Evolutionary conservation across 2,329 filamentous ascomycete species (phyloP), one percentile per base, ranked within the genome.

Genomic region (Beauveria varroae): DNA sequence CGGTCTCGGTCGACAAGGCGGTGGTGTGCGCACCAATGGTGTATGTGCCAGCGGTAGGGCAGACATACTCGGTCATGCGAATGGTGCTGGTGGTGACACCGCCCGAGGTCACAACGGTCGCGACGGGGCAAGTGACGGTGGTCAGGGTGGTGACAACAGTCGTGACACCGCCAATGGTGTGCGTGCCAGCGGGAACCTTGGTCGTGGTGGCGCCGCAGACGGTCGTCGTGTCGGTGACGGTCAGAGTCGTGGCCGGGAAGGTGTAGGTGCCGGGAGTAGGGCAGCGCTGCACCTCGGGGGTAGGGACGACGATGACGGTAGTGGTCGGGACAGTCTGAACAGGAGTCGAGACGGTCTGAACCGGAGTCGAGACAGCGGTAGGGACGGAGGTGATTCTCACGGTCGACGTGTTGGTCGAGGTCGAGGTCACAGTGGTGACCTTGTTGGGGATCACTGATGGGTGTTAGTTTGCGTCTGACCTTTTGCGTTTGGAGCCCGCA

Each of bases 41-140:
- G 81, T 91, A 92, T 62, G 86, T 90, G 73, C 89, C 89, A 69
- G 87, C 79, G 55, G 79, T 79, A 64, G 88, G 87, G 86, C 88
- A 91, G 70, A 88, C 82, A 71, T 87, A 90, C 70, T 85, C 86
- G 70, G 88, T 91, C 68, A 79, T 84, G 75, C 82, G 78, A 69
- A 91, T 84, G 68, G 86, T 79, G 77, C 81, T 89, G 76, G 85
- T 90, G 62, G 83, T 82, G 56, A 84, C 82, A 65, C 74, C 76
- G 65, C 78, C 76, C 62, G 73, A 76, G 66, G 86, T 87, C 67
- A 81, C 79, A 67, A 85, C 81, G 63, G 85, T 85, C 67, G 88
- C 87, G 67, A 86, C 85, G 57, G 88, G 87, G 82, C 85, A 90
- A 68, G 82, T 82, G 62, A 91, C 79, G 40, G 86, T 89, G 64